Conservation (phyloP, 371 early-diverging fungal genomes). For the Mortierella sp. region DNA sequence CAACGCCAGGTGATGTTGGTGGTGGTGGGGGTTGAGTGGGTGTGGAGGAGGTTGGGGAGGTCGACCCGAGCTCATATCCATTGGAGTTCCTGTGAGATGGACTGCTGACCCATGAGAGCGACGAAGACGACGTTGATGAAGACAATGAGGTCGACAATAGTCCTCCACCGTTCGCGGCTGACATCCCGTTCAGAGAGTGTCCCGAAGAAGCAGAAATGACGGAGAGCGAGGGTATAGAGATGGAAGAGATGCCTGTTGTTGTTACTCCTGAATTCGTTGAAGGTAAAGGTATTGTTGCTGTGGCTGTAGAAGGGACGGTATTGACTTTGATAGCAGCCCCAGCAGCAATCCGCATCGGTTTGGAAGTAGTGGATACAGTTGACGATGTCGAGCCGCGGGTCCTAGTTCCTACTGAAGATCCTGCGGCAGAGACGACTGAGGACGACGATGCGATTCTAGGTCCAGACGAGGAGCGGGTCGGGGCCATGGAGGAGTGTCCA, state of each 20-base stretch:
- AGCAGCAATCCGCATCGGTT: constrained; percentile 48
- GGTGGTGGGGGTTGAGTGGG: not conserved
- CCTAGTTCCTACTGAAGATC: constrained; percentile 3
- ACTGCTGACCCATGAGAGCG: constrained; percentile 42
- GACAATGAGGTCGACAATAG: constrained; percentile 42
- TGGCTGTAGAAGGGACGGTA: not conserved
- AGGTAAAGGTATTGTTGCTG: not conserved
- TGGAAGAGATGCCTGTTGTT: not conserved
- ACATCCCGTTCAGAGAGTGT: constrained; percentile 6
- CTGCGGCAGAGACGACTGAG: constrained; percentile 5
- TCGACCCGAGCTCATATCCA: not conserved
- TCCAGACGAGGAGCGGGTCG: constrained; percentile 3
- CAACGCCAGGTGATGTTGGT: not conserved
- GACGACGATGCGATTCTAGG: constrained; percentile 19
- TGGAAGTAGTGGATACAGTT: constrained; percentile 16
- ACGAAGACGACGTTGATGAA: constrained; percentile 43
- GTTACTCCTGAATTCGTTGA: constrained; percentile 1
- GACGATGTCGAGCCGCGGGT: constrained; percentile 9
- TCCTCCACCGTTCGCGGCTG: constrained; percentile 12
- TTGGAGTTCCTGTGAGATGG: constrained; percentile 14
- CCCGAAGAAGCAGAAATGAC: constrained; percentile 18
- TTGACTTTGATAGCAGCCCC: constrained; percentile 46
- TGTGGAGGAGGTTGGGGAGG: not conserved
- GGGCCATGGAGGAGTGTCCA: not conserved
- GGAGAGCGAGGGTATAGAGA: constrained; percentile 28